Evolutionary conservation across 306 rosid genomes (phyloP), one percentile per base, ranked within the genome.

Genomic region (Mimosa pudica): DNA sequence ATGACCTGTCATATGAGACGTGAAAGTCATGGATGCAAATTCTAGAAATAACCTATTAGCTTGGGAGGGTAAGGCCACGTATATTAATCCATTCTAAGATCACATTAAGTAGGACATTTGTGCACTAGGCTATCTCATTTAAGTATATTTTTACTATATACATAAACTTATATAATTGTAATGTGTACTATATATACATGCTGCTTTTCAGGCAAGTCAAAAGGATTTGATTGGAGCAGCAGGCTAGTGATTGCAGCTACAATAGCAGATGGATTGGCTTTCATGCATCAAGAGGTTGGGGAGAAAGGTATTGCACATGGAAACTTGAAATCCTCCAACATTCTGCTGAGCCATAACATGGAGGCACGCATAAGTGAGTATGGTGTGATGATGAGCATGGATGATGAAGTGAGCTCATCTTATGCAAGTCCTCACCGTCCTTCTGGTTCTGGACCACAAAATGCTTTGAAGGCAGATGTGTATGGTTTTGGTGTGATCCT

Each of bases 301-400:
- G 81, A 79, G n/a, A 85, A 92, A 12, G 88, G 87, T 41, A 90
- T 94, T 44, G 73, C 76, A 46, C 98, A 92, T 80, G 98, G 97
- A 0, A 94, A 89, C 82, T 69, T 92, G 64, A 92, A 92, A 80
- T 94, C 97, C 49, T 88, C 97, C 4, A 91, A 95, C 92, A 90
- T 95, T 61, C 63, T 95, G 82, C 76, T 95, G 20, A 85, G 90
- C 79, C 60, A 66, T 47, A 88, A 89, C 52, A 89, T 91, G 97
- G 95, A 92, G 79, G 86, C 97, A 1, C 84, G 89, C 79, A 80
- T 95, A 64, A 91, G 97, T 55, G 95, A 95, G 69, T 92, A 88
- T 70, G 98, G 98, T 20, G 88, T 90, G 0, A 82, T 77, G 86
- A 75, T 77, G 86, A 75, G 47, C 10, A 47, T 79, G 47, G 73